These are phyloP conservation scores for Choanephora cucurbitarum DNA, from an alignment of 371 early-diverging fungal species.

Conservation along the genomic window DNA sequence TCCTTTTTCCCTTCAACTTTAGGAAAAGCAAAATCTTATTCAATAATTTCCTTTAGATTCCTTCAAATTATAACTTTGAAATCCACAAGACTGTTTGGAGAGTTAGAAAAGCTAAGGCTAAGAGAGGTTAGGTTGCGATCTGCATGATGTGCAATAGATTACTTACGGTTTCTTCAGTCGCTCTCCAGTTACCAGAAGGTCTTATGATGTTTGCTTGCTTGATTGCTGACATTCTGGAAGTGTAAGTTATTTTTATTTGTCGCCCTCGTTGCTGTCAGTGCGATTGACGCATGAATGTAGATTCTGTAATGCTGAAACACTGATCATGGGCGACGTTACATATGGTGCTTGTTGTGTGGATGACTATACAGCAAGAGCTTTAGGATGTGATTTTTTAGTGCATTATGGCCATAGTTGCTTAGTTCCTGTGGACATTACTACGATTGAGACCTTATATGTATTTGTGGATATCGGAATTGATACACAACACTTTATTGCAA, in stretches of 20 bases:
- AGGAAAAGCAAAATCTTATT: conserved; percentile 1
- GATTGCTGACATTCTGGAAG: conserved; percentile 90
- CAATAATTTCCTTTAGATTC: conserved; percentile 55
- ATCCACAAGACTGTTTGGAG: conserved; percentile 97
- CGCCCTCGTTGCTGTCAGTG: no score
- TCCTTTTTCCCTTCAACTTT: background rate
- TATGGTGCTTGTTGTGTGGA: conserved; percentile 99
- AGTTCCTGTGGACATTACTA: conserved; percentile 95
- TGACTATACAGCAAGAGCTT: conserved; percentile 91
- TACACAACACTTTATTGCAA: conserved; percentile 88
- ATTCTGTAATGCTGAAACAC: conserved; percentile 87
- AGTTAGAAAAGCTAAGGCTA: conserved; percentile 78
- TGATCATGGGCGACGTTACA: conserved; percentile 99
- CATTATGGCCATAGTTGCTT: conserved; percentile 99
- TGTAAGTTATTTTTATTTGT: conserved; percentile 55
- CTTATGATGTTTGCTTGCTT: conserved; percentile 93
- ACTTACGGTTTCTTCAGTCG: conserved; percentile 60
- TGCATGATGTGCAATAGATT: background rate
- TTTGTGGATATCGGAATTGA: conserved; percentile 99
- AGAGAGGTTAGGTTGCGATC: conserved; percentile 57
- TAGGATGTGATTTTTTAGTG: conserved; percentile 97
- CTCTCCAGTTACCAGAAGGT: conserved; percentile 99
- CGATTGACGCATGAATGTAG: conserved; percentile 30
- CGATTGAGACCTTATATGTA: conserved; percentile 96
- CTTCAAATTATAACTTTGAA: conserved; percentile 99